These are phyloP conservation scores for Elsinoe batatas DNA, from an alignment of 2,329 filamentous ascomycete species.

Conservation along the genomic window DNA sequence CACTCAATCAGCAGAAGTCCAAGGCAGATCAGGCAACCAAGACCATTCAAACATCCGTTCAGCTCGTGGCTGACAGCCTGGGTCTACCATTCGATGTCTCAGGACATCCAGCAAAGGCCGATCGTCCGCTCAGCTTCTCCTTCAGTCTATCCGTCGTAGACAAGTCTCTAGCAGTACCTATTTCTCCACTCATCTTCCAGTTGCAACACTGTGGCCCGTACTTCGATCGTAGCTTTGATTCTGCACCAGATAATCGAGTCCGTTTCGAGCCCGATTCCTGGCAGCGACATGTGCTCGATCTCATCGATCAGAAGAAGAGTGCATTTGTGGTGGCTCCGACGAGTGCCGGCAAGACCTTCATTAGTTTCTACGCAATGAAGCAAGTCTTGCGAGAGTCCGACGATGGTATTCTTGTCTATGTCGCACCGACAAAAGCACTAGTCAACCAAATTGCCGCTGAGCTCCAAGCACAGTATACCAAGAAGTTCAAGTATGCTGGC, in stretches of 20 bases:
- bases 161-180: slow-evolving; percentile 21
- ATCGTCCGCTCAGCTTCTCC: slow-evolving; percentile 23
- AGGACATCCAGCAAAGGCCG: slow-evolving; percentile 22
- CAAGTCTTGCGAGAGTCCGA: slow-evolving; percentile 59
- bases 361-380: slow-evolving; percentile 76
- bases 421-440: slow-evolving; percentile 71
- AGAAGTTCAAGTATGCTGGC: slow-evolving; percentile 49
- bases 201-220: slow-evolving; percentile 60
- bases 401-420: slow-evolving; percentile 64
- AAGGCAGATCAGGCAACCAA: slow-evolving; percentile 31
- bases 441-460: slow-evolving; percentile 79
- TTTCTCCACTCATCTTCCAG: slow-evolving; percentile 51
- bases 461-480: slow-evolving; percentile 63
- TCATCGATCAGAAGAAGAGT: slow-evolving; percentile 59
- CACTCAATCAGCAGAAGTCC: slow-evolving; percentile 12
- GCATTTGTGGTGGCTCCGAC: slow-evolving; percentile 69
- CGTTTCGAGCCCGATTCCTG: slow-evolving; percentile 65
- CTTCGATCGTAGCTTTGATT: slow-evolving; percentile 64
- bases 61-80: slow-evolving; percentile 30
- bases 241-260: slow-evolving; percentile 56
- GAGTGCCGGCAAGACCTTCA: slow-evolving; percentile 73
- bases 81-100: slow-evolving; percentile 37
- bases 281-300: slow-evolving; percentile 65
- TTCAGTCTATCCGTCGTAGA: slow-evolving; percentile 19
- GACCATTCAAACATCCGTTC: slow-evolving; percentile 30